Base-by-base conservation (phyloP, 2,329 filamentous ascomycete genomes). In the Claviceps pusilla region DNA sequence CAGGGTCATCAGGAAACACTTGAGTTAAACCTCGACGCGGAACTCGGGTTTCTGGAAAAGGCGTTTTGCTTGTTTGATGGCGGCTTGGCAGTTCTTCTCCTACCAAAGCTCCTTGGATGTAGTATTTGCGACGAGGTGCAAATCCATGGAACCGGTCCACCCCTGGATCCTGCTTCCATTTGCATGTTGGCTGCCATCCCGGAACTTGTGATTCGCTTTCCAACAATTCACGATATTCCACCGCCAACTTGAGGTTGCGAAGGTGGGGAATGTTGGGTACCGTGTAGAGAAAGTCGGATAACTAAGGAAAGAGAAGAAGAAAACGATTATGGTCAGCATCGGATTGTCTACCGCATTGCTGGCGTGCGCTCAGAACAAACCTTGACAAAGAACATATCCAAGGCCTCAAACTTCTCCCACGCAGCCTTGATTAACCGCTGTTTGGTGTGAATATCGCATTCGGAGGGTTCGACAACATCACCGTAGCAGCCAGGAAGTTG, bases 371-470 rank as follows among this genome's bases (percentile, higher is more conserved):
- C 14, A 31, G 6, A 24, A 45, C 52, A 57, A 67, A 83, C 79
- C 73, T 82, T 84, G 58, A 85, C 76, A 61, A 84, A 84, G 64
- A 84, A 85, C 73, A 84, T 74, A 59, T 84, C 77, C 62, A 78
- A 76, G 19, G 73, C 72, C 56, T 73, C 66, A 64, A 83, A 82
- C 59, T 71, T 73, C 54, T 76, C 71, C 67, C 72, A 73, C 14
- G 77, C 76, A 47, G 76, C 73, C 33, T 67, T 63, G 50, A 73
- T 74, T 41, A 81, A 71, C 54, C 67, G 67, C 58, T 77, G 70
- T 42, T 71, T 71, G 12, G 65, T 68, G 49, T 67, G 64, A 56
- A 73, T 73, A 53, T 67, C 64, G 64, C 80, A 62, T 5, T 62
- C 64, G 12, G 66, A 66, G 1, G 76, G 75, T 43, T 76, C 70